A percentile compares a stretch with the other conserved stretches of the same genome.
These are phyloP conservation scores for Calonectria hongkongensis DNA, from an alignment of 2,329 filamentous ascomycete genomes.

Conservation along the genomic window DNA sequence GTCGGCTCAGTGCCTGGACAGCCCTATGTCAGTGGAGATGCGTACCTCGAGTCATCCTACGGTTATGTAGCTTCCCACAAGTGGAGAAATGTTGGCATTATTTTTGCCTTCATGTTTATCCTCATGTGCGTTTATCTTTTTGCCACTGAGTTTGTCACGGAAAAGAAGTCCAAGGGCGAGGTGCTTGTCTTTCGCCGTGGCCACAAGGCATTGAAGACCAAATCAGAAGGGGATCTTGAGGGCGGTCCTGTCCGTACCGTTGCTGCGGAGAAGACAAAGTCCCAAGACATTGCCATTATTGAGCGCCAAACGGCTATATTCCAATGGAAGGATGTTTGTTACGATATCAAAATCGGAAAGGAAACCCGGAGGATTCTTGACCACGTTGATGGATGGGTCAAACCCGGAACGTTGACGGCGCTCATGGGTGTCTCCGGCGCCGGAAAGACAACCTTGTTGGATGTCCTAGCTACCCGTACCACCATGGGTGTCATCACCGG, in stretches of 20 bases:
- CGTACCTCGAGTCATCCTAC: not conserved
- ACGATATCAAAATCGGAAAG: slow-evolving; percentile 66
- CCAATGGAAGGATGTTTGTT: slow-evolving; percentile 66
- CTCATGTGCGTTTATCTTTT: slow-evolving; percentile 64
- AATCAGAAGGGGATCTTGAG: slow-evolving; percentile 24
- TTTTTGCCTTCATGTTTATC: slow-evolving; percentile 66
- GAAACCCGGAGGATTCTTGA: slow-evolving; percentile 76
- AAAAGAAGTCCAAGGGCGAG: slow-evolving; percentile 75
- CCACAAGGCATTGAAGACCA: slow-evolving; percentile 32
- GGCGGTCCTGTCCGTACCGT: not conserved
- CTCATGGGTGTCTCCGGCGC: slow-evolving; percentile 69
- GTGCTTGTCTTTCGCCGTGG: slow-evolving; percentile 72
- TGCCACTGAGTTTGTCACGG: slow-evolving; percentile 66
- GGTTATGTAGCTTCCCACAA: slow-evolving; percentile 5
- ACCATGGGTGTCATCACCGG: slow-evolving; percentile 81
- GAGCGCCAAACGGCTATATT: slow-evolving; percentile 77
- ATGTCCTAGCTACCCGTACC: slow-evolving; percentile 77
- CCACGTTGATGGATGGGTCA: slow-evolving; percentile 83
- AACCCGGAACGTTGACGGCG: slow-evolving; percentile 82
- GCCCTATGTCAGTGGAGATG: not conserved
- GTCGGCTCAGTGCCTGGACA: slow-evolving; percentile 23
- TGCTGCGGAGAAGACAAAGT: not conserved
- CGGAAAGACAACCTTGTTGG: slow-evolving; percentile 79
- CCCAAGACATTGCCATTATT: slow-evolving; percentile 70
- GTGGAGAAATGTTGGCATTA: slow-evolving; percentile 69